Percentiles rank a stretch among this genome's conserved stretches.
Conservation (phyloP, 345 rosid genomes). For the Acer saccharum region DNA sequence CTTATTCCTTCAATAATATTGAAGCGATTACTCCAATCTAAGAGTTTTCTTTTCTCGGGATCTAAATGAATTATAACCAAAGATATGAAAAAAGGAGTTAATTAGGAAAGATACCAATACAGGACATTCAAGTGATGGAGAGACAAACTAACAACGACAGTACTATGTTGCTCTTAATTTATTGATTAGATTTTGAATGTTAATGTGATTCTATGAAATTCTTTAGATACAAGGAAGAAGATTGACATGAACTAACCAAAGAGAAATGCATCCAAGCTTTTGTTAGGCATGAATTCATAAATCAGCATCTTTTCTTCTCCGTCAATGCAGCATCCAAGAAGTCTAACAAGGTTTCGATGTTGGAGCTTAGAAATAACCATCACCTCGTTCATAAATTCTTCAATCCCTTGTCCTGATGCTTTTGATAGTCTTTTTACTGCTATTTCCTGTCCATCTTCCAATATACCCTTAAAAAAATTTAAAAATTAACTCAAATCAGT, state of each 20-base stretch:
- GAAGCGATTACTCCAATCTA: neutral
- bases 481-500: neutral
- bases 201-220: neutral
- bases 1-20: neutral
- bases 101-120: neutral
- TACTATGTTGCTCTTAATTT: too few species aligned
- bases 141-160: neutral
- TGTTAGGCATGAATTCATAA: neutral
- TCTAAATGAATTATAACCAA: neutral
- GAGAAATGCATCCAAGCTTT: neutral
- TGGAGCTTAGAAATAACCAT: slow-evolving; percentile 3
- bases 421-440: neutral
- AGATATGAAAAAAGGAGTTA: neutral
- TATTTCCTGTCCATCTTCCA: neutral
- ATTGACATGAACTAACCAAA: neutral
- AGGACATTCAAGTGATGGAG: too few species aligned
- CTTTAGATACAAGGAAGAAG: too few species aligned
- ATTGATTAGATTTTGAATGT: too few species aligned
- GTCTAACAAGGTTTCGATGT: neutral
- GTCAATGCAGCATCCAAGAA: neutral
- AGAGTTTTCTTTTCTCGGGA: neutral
- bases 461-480: neutral
- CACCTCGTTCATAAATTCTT: neutral
- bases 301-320: neutral
- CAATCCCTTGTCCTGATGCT: neutral